Conservation (phyloP, 345 rosid species). For the Rhodamnia argentea region DNA sequence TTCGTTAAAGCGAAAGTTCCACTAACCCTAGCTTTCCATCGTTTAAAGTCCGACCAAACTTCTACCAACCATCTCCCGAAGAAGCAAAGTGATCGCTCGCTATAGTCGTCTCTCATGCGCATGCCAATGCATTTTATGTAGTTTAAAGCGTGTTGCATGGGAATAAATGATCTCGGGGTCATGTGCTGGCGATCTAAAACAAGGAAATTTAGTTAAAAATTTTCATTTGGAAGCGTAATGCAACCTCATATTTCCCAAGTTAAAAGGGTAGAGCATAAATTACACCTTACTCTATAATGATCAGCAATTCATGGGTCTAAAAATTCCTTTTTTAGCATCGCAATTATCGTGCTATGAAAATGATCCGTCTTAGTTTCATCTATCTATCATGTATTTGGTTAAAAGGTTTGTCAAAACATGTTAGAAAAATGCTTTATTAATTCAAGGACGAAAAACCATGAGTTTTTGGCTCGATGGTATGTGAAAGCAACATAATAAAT, state of each 20-base stretch:
- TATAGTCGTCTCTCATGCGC: not conserved
- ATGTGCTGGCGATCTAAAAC: not conserved
- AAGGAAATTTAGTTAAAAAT: not conserved
- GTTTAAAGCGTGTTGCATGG: not conserved
- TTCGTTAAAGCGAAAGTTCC: not conserved
- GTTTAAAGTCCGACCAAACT: not conserved
- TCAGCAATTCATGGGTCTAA: not conserved
- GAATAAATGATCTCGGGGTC: not conserved
- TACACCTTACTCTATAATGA: not conserved
- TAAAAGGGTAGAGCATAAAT: not conserved
- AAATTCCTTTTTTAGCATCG: not conserved
- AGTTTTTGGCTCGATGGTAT: not conserved
- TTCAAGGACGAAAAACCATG: not conserved
- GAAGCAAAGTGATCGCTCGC: not conserved
- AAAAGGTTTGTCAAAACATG: not conserved
- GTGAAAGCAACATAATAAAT: not conserved
- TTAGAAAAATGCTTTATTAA: not conserved
- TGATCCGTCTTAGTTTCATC: not conserved
- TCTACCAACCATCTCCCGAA: not conserved
- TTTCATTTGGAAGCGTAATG: not conserved
- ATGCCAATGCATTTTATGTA: not conserved
- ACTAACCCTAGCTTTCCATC: not conserved
- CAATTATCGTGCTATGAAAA: not conserved
- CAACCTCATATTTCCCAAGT: not conserved
- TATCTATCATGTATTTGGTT: not conserved